Percentiles rank a stretch among this genome's conserved stretches.
Conservation (phyloP, 495 filamentous ascomycete species). For the Cercophora scortea region DNA sequence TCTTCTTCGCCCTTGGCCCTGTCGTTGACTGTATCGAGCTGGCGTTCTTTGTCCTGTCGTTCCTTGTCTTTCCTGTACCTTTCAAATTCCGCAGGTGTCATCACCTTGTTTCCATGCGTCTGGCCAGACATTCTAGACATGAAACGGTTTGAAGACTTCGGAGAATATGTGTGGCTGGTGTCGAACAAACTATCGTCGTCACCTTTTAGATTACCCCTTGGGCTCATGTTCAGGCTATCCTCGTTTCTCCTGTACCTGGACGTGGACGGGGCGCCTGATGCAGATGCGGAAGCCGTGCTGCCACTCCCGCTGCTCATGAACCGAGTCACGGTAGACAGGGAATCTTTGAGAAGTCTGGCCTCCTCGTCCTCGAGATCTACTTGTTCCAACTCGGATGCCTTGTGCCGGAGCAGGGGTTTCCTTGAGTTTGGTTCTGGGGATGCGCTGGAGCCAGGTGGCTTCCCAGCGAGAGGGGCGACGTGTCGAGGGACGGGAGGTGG, state of each 20-base stretch:
- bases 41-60: constrained; percentile 62
- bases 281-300: background rate
- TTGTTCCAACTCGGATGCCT: constrained; percentile 31
- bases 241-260: constrained; percentile 31
- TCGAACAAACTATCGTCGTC: constrained; percentile 42
- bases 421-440: constrained; percentile 37
- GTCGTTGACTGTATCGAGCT: constrained; percentile 19
- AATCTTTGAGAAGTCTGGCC: constrained; percentile 56
- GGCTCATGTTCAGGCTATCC: constrained; percentile 11
- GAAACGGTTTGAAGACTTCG: constrained; percentile 42
- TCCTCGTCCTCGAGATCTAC: constrained; percentile 58
- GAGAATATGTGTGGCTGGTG: constrained; percentile 44
- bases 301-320: constrained; percentile 25
- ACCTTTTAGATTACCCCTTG: constrained; percentile 21
- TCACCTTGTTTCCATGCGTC: constrained; percentile 57
- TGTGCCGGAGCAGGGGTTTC: constrained; percentile 36
- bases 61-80: constrained; percentile 75
- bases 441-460: constrained; percentile 3
- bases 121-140: constrained; percentile 31
- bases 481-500: constrained; percentile 29
- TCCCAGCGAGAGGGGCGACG: constrained; percentile 13
- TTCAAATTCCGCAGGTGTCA: constrained; percentile 86
- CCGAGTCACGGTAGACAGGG: constrained; percentile 43
- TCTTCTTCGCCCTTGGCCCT: constrained; percentile 41
- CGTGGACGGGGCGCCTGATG: constrained; percentile 4